Base-by-base conservation (phyloP, 2,329 filamentous ascomycete genomes). In the Capronia epimyces region DNA sequence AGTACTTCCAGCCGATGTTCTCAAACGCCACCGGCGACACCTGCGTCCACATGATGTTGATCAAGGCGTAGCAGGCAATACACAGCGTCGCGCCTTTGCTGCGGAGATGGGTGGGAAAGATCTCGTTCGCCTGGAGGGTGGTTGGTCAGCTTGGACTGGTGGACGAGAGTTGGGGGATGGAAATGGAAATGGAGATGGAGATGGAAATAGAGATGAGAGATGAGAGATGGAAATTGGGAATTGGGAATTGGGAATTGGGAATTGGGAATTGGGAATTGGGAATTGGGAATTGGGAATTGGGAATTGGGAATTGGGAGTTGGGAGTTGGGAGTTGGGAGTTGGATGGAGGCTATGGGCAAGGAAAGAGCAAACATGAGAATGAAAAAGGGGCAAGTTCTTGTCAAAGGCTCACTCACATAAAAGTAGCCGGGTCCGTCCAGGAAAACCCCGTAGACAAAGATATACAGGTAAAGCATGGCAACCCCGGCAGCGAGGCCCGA, bases 71-170 rank as follows among this genome's bases (percentile, higher is more conserved):
- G 6, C 48, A 54, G 13, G 37, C 42, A 39, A 61, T 55, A 12
- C 53, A 50, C 12, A 57, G 32, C 3, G 49, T 48, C 34, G 57
- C 46, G 1, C 60, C 59, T 43, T 60, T 47, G 9, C 51, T 45
- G 2, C 60, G 53, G 31, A 60, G 49, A 18, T 55, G 51, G 6
- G 44, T 58, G 13, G 59, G 59, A 46, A 61, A 60, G 36, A 63
- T 57, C 43, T 63, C 57, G 25, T 27, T 27, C 25, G 25, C 25
- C 25, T 27, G 5, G 25, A 1, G 52, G 46, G 5, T 49, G 22
- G 31, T 57, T 42, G 84, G 22, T 20, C 13, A 20, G 18, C 4
- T 12, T 13, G 25, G 15, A 8, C 6, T 18, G 16, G 39, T 42
- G 18, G 16, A 42, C 15, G 6, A 18, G 22, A 24, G 44, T 4